Evolutionary conservation across 1,284 basidiomycete genomes (phyloP), one percentile per base, ranked within the genome.

Genomic region (Pyrrhoderma noxium): DNA sequence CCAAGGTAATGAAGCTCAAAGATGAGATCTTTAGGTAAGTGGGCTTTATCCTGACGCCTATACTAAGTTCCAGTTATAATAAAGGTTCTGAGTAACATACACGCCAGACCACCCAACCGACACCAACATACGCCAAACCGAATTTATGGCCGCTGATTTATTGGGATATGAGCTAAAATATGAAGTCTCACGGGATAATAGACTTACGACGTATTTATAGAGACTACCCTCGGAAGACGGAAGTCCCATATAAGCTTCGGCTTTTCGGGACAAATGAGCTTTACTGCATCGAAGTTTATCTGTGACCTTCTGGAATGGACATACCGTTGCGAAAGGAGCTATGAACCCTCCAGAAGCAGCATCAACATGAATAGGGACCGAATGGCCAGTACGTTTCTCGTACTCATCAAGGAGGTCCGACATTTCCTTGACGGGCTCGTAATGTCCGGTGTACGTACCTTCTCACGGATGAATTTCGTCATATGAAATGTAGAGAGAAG

Each of bases 371-470:
- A 94, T 93, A 3, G 89, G 89, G 16, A 93, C 79, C 43, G 68
- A 77, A 60, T 79, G 70, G 1, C 94, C 93, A 0, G 90, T 94
- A 61, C 77, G 74, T n/a, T 65, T 68, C 69, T 97, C 83, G 63
- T 89, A 93, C 58, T 86, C 82, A 65, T 97, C 94, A 46, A 98
- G 75, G 18, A 90, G 73, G 49, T 85, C 80, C 2, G 84, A 72
- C 82, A 97, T 89, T 62, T 86, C 89, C 64, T 90, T 80, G 41
- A 97, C 93, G 19, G 88, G 83, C 63, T 97, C 94, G 63, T 94
- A 96, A 59, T 89, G 87, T 9, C 93, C 94, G 1, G 93, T 96
- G 68, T 95, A 95, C 13, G 93, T 96, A 51, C 76, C 75, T 77
- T 38, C 25, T 9, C 9, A 11, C 16, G 35, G 21, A 39, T 47